phyloP scores from a whole-genome alignment of 2,329 filamentous ascomycete genomes.

The Fusarium burgessii region DNA sequence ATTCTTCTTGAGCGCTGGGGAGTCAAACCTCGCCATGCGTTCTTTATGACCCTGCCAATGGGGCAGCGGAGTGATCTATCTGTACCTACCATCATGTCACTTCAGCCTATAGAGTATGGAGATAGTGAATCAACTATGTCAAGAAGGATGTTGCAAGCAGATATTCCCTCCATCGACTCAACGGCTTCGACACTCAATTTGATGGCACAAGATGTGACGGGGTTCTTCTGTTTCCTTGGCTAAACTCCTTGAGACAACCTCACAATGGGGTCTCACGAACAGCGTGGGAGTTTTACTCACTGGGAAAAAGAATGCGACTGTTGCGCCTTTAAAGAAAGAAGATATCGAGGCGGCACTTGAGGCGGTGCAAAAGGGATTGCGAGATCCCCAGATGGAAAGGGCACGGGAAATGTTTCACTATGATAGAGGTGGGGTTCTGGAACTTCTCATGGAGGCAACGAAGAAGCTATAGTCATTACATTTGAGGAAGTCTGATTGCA shows the following conservation, averaged over 20 bases:
- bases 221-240: neutral
- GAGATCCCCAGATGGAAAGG: neutral
- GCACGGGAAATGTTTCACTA: neutral
- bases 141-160: too few species aligned
- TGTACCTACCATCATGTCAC: neutral
- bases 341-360: neutral
- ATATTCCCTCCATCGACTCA: neutral
- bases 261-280: neutral
- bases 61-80: neutral
- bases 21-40: neutral
- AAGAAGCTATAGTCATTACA: neutral
- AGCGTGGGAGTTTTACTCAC: neutral
- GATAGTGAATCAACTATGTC: too few species aligned
- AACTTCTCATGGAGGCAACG: neutral
- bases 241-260: neutral
- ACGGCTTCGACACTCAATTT: neutral
- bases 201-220: neutral
- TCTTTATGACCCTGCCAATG: neutral
- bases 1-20: neutral
- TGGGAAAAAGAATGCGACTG: neutral
- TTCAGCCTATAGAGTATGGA: too few species aligned
- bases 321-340: neutral
- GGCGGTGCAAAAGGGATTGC: neutral
- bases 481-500: neutral
- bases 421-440: neutral